These are phyloP conservation scores for Linaria vulgaris DNA, from an alignment of 257 asterid genomes.

Conservation along the genomic window DNA sequence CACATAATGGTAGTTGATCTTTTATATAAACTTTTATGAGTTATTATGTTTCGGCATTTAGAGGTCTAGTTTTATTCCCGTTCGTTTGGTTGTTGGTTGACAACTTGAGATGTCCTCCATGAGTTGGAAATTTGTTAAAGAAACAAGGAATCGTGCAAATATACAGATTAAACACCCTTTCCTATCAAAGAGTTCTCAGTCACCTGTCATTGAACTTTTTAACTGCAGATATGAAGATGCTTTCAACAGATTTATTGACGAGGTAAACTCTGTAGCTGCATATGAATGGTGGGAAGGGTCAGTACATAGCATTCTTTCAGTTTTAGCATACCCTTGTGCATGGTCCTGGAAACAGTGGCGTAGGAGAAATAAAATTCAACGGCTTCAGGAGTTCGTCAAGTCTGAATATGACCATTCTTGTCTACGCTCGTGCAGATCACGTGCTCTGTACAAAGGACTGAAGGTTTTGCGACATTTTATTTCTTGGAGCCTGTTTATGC, in stretches of 20 bases:
- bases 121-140: not conserved
- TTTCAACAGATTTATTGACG: constrained; percentile 90
- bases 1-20: constrained; percentile 4
- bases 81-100: constrained; percentile 14
- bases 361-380: constrained; percentile 78
- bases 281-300: constrained; percentile 99
- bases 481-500: constrained; percentile 23
- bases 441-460: constrained; percentile 96
- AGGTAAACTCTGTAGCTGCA: constrained; percentile 86
- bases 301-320: constrained; percentile 87
- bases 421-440: constrained; percentile 89
- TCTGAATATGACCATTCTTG: constrained; percentile 97
- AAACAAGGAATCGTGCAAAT: not conserved
- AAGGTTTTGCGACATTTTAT: constrained; percentile 57
- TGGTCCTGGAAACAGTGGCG: constrained; percentile 99
- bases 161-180: constrained; percentile 14
- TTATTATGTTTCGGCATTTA: constrained; percentile 8
- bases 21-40: not conserved
- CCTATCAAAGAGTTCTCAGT: constrained; percentile 19
- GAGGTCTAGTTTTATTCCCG: constrained; percentile 18
- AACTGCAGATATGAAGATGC: constrained; percentile 92
- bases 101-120: constrained; percentile 2
- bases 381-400: constrained; percentile 88
- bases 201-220: constrained; percentile 24
- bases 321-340: constrained; percentile 93